Evolutionary conservation across 768 basidiomycete genomes (phyloP).

Genomic region (Podaxis sp.): DNA sequence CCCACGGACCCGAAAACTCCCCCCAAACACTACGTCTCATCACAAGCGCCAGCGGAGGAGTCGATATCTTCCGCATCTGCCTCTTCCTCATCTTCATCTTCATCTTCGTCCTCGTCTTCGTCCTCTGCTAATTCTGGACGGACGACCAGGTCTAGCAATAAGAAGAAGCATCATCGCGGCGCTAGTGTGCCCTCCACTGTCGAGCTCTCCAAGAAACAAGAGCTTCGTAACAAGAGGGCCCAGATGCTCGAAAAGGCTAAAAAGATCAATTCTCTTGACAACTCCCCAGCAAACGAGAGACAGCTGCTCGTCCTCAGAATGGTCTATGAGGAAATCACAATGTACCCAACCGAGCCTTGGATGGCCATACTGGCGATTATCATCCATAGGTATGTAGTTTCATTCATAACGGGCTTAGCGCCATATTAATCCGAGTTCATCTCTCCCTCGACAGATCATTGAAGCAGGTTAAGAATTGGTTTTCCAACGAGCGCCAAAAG

Average conservation of each 20-base stretch:
- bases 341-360: slow-evolving; percentile 65
- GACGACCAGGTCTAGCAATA: slow-evolving; percentile 19
- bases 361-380: slow-evolving; percentile 57
- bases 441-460: slow-evolving; percentile 40
- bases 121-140: slow-evolving; percentile 24
- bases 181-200: slow-evolving; percentile 24
- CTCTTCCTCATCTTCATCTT: slow-evolving; percentile 30
- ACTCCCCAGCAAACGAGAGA: slow-evolving; percentile 55
- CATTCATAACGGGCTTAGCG: slow-evolving; percentile 8
- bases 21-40: slow-evolving; percentile 17
- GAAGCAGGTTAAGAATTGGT: slow-evolving; percentile 68
- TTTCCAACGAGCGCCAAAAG: slow-evolving; percentile 61
- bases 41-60: not conserved
- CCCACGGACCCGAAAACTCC: slow-evolving; percentile 17
- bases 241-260: slow-evolving; percentile 36
- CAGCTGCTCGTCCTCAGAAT: slow-evolving; percentile 61
- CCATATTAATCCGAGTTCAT: slow-evolving; percentile 3
- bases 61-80: slow-evolving; percentile 21
- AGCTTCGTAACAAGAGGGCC: slow-evolving; percentile 33
- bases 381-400: slow-evolving; percentile 46
- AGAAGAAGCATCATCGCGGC: slow-evolving; percentile 24
- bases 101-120: slow-evolving; percentile 19
- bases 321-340: slow-evolving; percentile 65
- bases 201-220: slow-evolving; percentile 24
- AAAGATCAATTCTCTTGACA: slow-evolving; percentile 45